A percentile compares a stretch with the other conserved stretches of the same genome.
phyloP scores from a whole-genome alignment of 1,284 basidiomycete genomes.

The Tetrapyrgos nigripes region DNA sequence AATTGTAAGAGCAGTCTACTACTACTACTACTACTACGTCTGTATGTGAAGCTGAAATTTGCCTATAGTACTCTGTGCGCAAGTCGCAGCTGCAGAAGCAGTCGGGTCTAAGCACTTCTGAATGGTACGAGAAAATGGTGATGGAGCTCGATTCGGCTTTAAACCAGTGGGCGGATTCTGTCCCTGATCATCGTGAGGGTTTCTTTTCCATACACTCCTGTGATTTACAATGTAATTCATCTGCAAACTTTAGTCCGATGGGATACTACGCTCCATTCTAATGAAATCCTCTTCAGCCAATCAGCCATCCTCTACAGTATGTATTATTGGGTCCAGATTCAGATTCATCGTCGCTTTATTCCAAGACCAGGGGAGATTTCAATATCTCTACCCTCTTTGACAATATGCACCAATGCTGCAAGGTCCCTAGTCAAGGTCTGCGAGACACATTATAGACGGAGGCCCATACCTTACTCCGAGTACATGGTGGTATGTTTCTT shows the following conservation, averaged over 20 bases:
- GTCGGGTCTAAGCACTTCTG: no score
- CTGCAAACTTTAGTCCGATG: constrained; percentile 47
- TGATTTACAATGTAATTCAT: not conserved
- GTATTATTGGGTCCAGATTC: not conserved
- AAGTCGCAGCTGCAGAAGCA: not conserved
- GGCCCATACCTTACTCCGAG: no score
- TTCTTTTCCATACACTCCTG: not conserved
- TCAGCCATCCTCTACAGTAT: constrained; percentile 54
- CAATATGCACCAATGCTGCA: constrained; percentile 1
- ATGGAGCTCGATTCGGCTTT: not conserved
- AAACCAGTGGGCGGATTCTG: not conserved
- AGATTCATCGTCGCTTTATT: constrained; percentile 4
- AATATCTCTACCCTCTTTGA: not conserved
- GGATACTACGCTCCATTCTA: constrained; percentile 55
- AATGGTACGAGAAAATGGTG: not conserved
- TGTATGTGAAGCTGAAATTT: not conserved
- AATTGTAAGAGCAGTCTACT: not conserved
- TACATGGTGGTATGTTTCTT: no score
- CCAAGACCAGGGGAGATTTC: not conserved
- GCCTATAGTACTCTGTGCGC: not conserved
- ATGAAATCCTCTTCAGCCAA: constrained; percentile 56
- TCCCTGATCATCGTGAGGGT: not conserved
- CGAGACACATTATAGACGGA: no score
- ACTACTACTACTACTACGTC: no score
- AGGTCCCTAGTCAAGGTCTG: not conserved